phyloP scores from a whole-genome alignment of 2,329 filamentous ascomycete species.

The Colletotrichum spaethianum region DNA sequence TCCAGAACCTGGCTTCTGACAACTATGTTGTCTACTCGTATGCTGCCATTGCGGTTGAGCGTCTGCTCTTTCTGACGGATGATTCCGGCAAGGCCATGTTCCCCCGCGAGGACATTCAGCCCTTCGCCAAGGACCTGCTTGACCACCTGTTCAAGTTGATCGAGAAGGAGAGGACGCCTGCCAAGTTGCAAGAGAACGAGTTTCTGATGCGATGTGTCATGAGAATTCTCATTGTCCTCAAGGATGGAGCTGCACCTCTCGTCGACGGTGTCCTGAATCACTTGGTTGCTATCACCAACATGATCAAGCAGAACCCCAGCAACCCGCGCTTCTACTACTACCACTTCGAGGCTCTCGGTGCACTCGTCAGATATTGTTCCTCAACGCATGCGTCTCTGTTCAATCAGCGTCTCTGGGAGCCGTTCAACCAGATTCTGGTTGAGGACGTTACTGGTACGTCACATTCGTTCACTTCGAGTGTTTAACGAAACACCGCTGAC shows the following conservation, averaged over 20 bases:
- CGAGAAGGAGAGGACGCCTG: constrained; percentile 84
- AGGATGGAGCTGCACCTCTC: constrained; percentile 82
- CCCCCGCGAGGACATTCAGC: constrained; percentile 81
- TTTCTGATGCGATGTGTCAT: constrained; percentile 99
- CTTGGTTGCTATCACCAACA: constrained; percentile 88
- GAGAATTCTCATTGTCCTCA: constrained; percentile 95
- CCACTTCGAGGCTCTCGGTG: constrained; percentile 94
- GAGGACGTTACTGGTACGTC: constrained; percentile 82
- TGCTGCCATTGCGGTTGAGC: constrained; percentile 95
- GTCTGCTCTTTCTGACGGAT: constrained; percentile 87
- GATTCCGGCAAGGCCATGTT: constrained; percentile 84
- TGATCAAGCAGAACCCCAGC: constrained; percentile 95
- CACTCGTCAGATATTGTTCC: constrained; percentile 84
- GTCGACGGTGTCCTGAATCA: constrained; percentile 85
- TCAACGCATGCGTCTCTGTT: constrained; percentile 77
- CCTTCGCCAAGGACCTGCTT: constrained; percentile 87
- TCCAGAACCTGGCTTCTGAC: constrained; percentile 89
- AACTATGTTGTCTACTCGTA: constrained; percentile 99
- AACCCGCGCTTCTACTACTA: constrained; percentile 99
- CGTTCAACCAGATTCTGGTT: constrained; percentile 84
- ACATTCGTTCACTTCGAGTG: constrained; percentile 39
- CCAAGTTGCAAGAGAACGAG: constrained; percentile 98
- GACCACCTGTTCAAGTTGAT: constrained; percentile 93
- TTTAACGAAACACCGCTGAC: constrained; percentile 47
- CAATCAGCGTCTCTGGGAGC: constrained; percentile 84